phyloP scores from a whole-genome alignment of 768 basidiomycete species.

The Rhodosporidiobolus sp. region DNA sequence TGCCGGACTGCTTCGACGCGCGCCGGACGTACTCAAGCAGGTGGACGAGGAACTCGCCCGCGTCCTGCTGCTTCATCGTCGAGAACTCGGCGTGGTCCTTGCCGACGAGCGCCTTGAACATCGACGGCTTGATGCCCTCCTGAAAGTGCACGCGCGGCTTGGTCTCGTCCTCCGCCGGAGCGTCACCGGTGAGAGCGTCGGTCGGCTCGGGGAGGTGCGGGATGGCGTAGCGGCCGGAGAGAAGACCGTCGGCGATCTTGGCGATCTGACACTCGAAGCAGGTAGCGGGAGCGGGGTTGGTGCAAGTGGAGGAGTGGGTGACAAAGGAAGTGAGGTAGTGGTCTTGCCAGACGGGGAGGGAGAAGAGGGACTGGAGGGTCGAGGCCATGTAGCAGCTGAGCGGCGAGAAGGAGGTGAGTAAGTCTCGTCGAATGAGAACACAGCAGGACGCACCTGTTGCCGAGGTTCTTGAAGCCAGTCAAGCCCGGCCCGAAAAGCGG shows the following conservation, averaged over 20 bases:
- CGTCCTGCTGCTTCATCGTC: conserved; percentile 96
- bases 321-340: conserved; percentile 61
- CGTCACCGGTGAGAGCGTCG: conserved; percentile 23
- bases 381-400: conserved; percentile 95
- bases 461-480: conserved; percentile 86
- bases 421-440: background rate
- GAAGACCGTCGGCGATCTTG: conserved; percentile 85
- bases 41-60: conserved; percentile 88
- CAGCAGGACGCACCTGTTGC: conserved; percentile 64
- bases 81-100: conserved; percentile 90
- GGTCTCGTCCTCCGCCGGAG: conserved; percentile 21
- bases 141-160: conserved; percentile 65
- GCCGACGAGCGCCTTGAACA: conserved; percentile 85
- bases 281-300: conserved; percentile 66
- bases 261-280: conserved; percentile 94
- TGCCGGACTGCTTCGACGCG: conserved; percentile 31
- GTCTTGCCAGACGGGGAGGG: conserved; percentile 69
- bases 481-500: conserved; percentile 84
- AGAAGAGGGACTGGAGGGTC: conserved; percentile 78
- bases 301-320: conserved; percentile 63
- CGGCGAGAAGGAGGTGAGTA: background rate
- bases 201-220: conserved; percentile 49
- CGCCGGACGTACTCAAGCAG: conserved; percentile 63
- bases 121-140: conserved; percentile 72
- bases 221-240: conserved; percentile 84